phyloP scores from a whole-genome alignment of 257 asterid species.

The Sherardia arvensis region DNA sequence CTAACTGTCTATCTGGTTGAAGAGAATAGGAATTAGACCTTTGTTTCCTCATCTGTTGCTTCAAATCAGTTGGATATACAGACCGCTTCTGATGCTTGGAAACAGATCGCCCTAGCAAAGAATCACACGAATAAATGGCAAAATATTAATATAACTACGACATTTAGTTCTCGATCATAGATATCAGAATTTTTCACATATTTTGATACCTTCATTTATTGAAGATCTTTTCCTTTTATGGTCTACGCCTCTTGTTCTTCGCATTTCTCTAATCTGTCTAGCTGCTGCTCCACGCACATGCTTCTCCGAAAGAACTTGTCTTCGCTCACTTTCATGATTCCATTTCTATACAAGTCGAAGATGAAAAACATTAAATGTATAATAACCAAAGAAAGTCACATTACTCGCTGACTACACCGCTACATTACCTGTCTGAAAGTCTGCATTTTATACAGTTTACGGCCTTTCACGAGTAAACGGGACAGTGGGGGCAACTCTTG shows the following conservation, averaged over 20 bases:
- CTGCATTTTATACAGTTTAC: slow-evolving; percentile 55
- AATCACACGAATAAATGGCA: background rate
- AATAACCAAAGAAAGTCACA: background rate
- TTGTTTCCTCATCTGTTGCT: slow-evolving; percentile 16
- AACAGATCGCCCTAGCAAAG: slow-evolving; percentile 17
- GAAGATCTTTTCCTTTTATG: slow-evolving; percentile 20
- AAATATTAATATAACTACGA: background rate
- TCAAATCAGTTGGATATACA: slow-evolving; percentile 8
- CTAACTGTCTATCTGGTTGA: slow-evolving; percentile 11
- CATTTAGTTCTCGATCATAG: background rate
- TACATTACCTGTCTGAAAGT: slow-evolving; percentile 58
- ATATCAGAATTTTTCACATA: too few species aligned
- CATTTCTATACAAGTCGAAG: slow-evolving; percentile 35
- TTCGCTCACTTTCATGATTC: slow-evolving; percentile 54
- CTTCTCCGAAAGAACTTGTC: slow-evolving; percentile 54
- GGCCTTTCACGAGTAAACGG: slow-evolving; percentile 74
- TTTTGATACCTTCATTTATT: slow-evolving; percentile 24
- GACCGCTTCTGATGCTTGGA: slow-evolving; percentile 27
- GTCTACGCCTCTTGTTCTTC: slow-evolving; percentile 25
- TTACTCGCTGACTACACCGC: background rate
- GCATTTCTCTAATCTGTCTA: slow-evolving; percentile 39
- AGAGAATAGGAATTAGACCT: slow-evolving; percentile 8
- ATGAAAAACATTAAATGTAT: background rate
- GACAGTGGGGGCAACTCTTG: slow-evolving; percentile 44
- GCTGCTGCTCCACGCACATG: slow-evolving; percentile 75